Base-by-base conservation (phyloP, 2,329 filamentous ascomycete genomes). In the Albifimbria verrucaria region DNA sequence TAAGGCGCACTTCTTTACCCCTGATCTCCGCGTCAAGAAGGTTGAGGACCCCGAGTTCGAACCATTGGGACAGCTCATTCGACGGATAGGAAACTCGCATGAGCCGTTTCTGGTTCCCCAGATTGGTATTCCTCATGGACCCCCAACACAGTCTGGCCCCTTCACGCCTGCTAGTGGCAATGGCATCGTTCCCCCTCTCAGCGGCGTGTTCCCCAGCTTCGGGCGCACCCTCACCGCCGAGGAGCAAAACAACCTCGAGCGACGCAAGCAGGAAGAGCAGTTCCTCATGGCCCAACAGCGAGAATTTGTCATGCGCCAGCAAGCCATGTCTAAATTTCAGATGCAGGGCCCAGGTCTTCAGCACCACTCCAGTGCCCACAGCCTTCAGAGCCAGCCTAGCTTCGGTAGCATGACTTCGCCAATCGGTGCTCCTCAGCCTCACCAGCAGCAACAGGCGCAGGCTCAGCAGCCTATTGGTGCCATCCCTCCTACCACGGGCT, bases 101-200 rank as follows among this genome's bases (percentile, higher is more conserved):
- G 94, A 99, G 72, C 94, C 94, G 0, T 99, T 99, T 78, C 79
- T 99, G 45, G 95, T 99, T 24, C 94, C 94, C 25, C 93, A 99
- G 70, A 97, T 97, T 62, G 93, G 93, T 20, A 92, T 97, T 50
- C 86, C 92, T 49, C 93, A 99, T 69, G 94, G 93, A 0, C 86
- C 88, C 7, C 83, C 90, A 21, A 72, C 77, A 46, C 71, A 77
- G 57, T 68, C 73, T 39, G 73, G 77, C 3, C 72, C 77, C 5
- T 80, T 80, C 71, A 70, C 76, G 54, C 67, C 77, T 4, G 72
- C 76, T 22, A 73, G 75, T 23, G 70, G 78, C 23, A 83, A 84
- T 20, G 81, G 84, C 45, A 86, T 90, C 36, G 85, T 93, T 52
- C 94, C 94, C 53, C 95, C 94, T 6, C 90, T 99, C 63, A 91